Percentiles rank a stretch among this genome's conserved stretches.
These are phyloP conservation scores for Ophiostoma novo-ulmi DNA, from an alignment of 2,329 filamentous ascomycete species.

Conservation along the genomic window DNA sequence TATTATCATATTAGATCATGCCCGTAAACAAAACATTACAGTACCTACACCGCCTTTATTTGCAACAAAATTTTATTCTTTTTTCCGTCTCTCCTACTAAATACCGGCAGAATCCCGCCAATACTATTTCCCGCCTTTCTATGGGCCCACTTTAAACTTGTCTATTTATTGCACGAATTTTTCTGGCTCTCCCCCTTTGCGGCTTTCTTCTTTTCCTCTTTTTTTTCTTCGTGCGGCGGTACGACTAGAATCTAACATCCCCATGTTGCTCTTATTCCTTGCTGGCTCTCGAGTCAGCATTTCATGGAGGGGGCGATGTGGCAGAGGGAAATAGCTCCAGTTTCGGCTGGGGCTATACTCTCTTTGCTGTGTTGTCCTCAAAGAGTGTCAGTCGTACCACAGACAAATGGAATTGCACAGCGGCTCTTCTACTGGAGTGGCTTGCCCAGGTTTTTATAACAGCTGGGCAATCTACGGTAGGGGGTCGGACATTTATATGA, in stretches of 20 bases:
- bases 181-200: slow-evolving; percentile 21
- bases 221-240: slow-evolving; percentile 72
- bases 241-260: slow-evolving; percentile 53
- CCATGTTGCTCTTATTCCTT: slow-evolving; percentile 71
- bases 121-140: slow-evolving; percentile 2
- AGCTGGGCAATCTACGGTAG: slow-evolving; percentile 32
- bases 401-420: slow-evolving; percentile 77
- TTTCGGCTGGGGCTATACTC: slow-evolving; percentile 4
- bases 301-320: slow-evolving; percentile 24
- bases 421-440: slow-evolving; percentile 44
- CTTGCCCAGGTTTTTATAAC: slow-evolving; percentile 30
- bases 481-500: slow-evolving; percentile 39
- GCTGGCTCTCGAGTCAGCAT: slow-evolving; percentile 9
- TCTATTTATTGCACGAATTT: slow-evolving; percentile 4
- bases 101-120: not conserved
- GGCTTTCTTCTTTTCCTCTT: slow-evolving; percentile 41
- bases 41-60: not conserved
- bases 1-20: not conserved
- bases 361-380: slow-evolving; percentile 39
- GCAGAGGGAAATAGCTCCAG: not conserved
- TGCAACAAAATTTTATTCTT: not conserved
- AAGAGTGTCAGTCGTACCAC: slow-evolving; percentile 73
- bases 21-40: not conserved
- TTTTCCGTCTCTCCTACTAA: not conserved
- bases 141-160: not conserved